Conservation (phyloP, 140 eudicot species). For the Senecio squalidus region DNA sequence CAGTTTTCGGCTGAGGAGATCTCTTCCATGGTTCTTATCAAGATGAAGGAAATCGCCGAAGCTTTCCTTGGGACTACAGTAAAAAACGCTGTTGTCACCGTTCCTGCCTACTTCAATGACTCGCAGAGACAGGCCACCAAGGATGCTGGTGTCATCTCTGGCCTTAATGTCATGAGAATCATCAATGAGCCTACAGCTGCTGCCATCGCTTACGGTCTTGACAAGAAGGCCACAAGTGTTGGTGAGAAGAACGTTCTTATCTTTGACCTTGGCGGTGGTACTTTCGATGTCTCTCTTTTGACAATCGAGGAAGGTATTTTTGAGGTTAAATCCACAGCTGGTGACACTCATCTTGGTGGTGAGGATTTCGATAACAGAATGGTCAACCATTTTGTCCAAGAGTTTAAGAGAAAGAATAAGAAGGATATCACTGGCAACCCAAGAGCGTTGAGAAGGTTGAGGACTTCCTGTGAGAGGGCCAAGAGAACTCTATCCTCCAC, state of each 20-base stretch:
- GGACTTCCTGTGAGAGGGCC: slow-evolving; percentile 23
- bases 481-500: slow-evolving; percentile 24
- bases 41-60: slow-evolving; percentile 38
- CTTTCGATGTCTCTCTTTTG: slow-evolving; percentile 27
- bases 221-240: slow-evolving; percentile 22
- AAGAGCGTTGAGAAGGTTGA: slow-evolving; percentile 26
- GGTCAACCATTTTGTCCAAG: slow-evolving; percentile 32
- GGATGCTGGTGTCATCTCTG: slow-evolving; percentile 36
- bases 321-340: slow-evolving; percentile 31
- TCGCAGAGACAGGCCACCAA: slow-evolving; percentile 38
- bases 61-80: slow-evolving; percentile 28
- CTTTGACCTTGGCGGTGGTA: slow-evolving; percentile 8
- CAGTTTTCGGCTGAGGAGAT: slow-evolving; percentile 38
- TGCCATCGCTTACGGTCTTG: slow-evolving; percentile 36
- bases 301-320: slow-evolving; percentile 33
- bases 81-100: slow-evolving; percentile 32
- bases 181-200: slow-evolving; percentile 38
- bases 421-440: slow-evolving; percentile 27
- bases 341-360: slow-evolving; percentile 32
- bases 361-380: slow-evolving; percentile 34
- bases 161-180: slow-evolving; percentile 33
- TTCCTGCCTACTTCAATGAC: slow-evolving; percentile 38
- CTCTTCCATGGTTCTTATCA: slow-evolving; percentile 30
- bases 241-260: slow-evolving; percentile 27
- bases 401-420: slow-evolving; percentile 28